Base-by-base conservation (phyloP, 1,284 basidiomycete genomes). In the Rhodofomes roseus region DNA sequence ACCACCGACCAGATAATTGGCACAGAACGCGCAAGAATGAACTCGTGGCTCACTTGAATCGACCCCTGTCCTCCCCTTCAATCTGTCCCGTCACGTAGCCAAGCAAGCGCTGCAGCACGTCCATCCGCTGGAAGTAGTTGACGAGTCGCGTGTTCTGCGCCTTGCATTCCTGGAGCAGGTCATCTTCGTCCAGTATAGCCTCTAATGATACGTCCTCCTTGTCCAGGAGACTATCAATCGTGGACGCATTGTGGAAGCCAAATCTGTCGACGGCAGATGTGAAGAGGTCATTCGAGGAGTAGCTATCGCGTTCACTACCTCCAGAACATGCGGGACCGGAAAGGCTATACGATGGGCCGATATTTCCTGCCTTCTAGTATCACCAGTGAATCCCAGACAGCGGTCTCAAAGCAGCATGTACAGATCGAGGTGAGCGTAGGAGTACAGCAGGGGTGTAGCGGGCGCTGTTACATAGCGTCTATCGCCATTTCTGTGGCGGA, bases 121-220 rank as follows among this genome's bases (percentile, higher is more conserved):
- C 89, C 58, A 87, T 81, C 63, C 90, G 83, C 66, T 87, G 86
- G 64, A 95, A 90, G 73, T 93, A 95, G 71, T 92, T 88, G 65
- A 93, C 88, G 52, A 95, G 85, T 65, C 93, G 81, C 39, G 90
- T 89, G 72, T 98, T 98, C 74, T 96, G 94, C 4, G 92, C 83
- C 76, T 98, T 98, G 83, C 94, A 95, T 74, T 98, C 96, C 74
- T 94, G 92, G 55, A 98, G 79, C 57, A 98, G 80, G 73, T 98
- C 95, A 72, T 94, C 92, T 77, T 98, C 94, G 77, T 97, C 95
- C 59, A 98, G 80, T 60, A 98, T 87, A 54, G 94, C 90, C 75
- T 98, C 95, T 54, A 98, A 81, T 41, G 86, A 81, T 63, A 92
- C 87, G 67, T 92, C 89, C 65, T 91, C 89, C 78, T 90, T 90